Conservation (phyloP, 345 rosid species). For the Euphorbia lathyris region DNA sequence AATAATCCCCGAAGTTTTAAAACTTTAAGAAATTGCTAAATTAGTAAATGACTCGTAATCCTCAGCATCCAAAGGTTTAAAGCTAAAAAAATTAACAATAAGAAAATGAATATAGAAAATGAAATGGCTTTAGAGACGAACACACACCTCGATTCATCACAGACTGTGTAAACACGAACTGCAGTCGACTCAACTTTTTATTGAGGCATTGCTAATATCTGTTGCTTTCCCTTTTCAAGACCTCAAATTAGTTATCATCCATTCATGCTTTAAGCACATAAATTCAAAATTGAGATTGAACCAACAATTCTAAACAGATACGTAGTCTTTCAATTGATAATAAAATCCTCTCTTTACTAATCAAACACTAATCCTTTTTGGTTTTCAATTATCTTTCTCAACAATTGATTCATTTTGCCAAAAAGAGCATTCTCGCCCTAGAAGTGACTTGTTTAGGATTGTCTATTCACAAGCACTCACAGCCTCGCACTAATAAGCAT, state of each 20-base stretch:
- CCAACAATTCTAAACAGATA: background rate
- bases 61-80: constrained; percentile 93
- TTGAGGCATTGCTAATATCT: constrained; percentile 26
- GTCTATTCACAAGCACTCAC: too few species aligned
- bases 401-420: too few species aligned
- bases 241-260: background rate
- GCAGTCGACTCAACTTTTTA: constrained; percentile 60
- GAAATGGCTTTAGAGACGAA: background rate
- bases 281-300: background rate
- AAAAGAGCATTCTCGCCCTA: too few species aligned
- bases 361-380: too few species aligned
- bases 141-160: constrained; percentile 72
- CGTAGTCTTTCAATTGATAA: too few species aligned
- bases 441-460: too few species aligned
- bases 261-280: background rate
- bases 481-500: too few species aligned
- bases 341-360: too few species aligned
- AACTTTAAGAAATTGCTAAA: too few species aligned
- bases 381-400: too few species aligned
- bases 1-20: too few species aligned
- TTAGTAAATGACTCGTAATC: constrained; percentile 74
- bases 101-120: background rate
- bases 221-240: background rate
- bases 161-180: constrained; percentile 77
- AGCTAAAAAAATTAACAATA: constrained; percentile 28